Conservation (phyloP, 768 basidiomycete genomes). For the Termitomyces sp. region DNA sequence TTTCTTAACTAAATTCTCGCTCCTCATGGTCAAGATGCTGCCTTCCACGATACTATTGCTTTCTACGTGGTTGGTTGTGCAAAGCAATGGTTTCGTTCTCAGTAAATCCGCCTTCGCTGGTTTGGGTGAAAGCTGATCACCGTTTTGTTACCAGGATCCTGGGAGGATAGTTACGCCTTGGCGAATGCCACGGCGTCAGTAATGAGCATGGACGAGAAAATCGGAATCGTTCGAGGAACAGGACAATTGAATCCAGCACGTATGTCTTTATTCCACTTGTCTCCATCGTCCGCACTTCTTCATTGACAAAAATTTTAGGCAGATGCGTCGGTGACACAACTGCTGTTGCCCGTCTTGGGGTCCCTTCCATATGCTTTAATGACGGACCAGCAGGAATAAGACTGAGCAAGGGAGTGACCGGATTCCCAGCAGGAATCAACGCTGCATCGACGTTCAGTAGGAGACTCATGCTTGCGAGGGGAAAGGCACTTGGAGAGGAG, state of each 20-base stretch:
- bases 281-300: not conserved
- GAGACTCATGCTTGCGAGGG: slow-evolving; percentile 58
- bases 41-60: not conserved
- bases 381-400: slow-evolving; percentile 45
- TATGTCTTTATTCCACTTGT: slow-evolving; percentile 11
- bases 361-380: slow-evolving; percentile 42
- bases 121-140: not conserved
- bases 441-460: slow-evolving; percentile 50
- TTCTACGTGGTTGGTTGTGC: not conserved
- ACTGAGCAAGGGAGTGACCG: slow-evolving; percentile 37
- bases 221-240: slow-evolving; percentile 39
- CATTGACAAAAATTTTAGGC: slow-evolving; percentile 19
- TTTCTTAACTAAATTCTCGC: not conserved
- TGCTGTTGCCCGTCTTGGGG: slow-evolving; percentile 32
- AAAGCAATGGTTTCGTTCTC: slow-evolving; percentile 1
- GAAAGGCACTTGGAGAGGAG: slow-evolving; percentile 59
- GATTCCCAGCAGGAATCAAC: slow-evolving; percentile 57
- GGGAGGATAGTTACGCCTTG: slow-evolving; percentile 37
- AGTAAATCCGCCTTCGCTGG: not conserved
- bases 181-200: slow-evolving; percentile 29
- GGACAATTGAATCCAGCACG: slow-evolving; percentile 36
- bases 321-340: slow-evolving; percentile 44
- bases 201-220: slow-evolving; percentile 40
- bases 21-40: not conserved
- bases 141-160: slow-evolving; percentile 27